phyloP scores from a whole-genome alignment of 352 stramenopile genomes.

The Phytophthora pseudosyringae region DNA sequence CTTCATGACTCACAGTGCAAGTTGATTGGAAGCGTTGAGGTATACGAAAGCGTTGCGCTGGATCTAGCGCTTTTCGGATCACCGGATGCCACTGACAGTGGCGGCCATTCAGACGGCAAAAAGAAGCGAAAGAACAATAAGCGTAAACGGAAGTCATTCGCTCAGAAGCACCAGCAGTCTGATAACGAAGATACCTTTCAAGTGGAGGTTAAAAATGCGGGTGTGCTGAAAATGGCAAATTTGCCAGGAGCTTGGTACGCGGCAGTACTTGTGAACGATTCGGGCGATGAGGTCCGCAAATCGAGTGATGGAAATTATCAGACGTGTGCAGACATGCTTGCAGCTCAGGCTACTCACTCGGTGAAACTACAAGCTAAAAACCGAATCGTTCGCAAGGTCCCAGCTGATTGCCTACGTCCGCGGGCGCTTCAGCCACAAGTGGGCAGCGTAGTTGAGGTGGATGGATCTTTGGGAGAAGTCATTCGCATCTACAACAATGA shows the following conservation, averaged over 20 bases:
- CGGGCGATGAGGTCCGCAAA: constrained; percentile 13
- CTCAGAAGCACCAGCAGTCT: constrained; percentile 26
- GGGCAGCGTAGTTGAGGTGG: constrained; percentile 76
- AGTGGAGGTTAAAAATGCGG: constrained; percentile 65
- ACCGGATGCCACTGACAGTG: constrained; percentile 15
- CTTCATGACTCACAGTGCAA: constrained; percentile 85
- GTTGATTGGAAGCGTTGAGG: constrained; percentile 49
- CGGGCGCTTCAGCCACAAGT: constrained; percentile 51
- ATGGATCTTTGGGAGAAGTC: constrained; percentile 68
- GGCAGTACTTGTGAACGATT: constrained; percentile 43
- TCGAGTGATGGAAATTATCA: constrained; percentile 11
- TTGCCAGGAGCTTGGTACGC: constrained; percentile 70
- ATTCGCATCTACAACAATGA: constrained; percentile 48
- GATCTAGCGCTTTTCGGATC: constrained; percentile 61
- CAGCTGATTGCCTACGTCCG: constrained; percentile 47
- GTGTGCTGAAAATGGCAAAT: constrained; percentile 38
- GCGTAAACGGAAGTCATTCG: constrained; percentile 53
- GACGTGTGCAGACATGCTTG: constrained; percentile 32
- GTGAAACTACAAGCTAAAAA: constrained; percentile 51
- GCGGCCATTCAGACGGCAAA: constrained; percentile 25
- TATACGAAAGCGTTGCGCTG: constrained; percentile 54
- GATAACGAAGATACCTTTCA: constrained; percentile 30
- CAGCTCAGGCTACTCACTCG: constrained; percentile 32
- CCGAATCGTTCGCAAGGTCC: constrained; percentile 54
- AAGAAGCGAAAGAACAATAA: constrained; percentile 77